These are phyloP conservation scores for Penicillium capsulatum DNA, from an alignment of 2,329 filamentous ascomycete genomes.

Conservation along the genomic window DNA sequence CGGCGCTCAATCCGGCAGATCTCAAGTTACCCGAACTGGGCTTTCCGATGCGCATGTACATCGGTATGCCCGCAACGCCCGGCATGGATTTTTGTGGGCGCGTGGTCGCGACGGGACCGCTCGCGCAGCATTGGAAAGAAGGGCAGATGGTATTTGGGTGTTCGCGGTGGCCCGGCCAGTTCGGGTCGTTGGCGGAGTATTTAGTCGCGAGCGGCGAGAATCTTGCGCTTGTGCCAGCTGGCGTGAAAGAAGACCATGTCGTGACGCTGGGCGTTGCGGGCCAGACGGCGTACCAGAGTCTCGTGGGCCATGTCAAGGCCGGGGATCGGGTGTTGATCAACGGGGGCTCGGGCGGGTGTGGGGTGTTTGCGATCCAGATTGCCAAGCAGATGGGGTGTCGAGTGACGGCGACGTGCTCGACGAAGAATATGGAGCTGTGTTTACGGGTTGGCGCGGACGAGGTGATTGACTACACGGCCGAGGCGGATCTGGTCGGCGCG, in stretches of 20 bases:
- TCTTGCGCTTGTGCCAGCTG: slow-evolving; percentile 42
- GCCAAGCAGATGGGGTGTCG: slow-evolving; percentile 58
- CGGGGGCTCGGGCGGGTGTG: slow-evolving; percentile 60
- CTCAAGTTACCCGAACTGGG: slow-evolving; percentile 57
- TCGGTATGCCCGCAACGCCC: slow-evolving; percentile 46
- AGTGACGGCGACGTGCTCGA: slow-evolving; percentile 58
- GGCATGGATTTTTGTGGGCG: slow-evolving; percentile 50
- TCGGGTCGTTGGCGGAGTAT: slow-evolving; percentile 47
- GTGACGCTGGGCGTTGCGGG: slow-evolving; percentile 45
- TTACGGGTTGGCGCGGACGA: slow-evolving; percentile 59
- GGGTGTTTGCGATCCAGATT: slow-evolving; percentile 59
- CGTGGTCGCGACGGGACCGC: slow-evolving; percentile 35
- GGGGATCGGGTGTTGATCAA: slow-evolving; percentile 62
- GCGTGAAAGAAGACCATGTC: slow-evolving; percentile 41
- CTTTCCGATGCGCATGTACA: slow-evolving; percentile 36
- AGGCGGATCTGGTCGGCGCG: slow-evolving; percentile 44
- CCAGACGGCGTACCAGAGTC: slow-evolving; percentile 47
- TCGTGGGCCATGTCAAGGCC: slow-evolving; percentile 44
- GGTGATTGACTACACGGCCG: slow-evolving; percentile 56
- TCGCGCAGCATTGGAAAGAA: slow-evolving; percentile 29
- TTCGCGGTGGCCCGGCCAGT: slow-evolving; percentile 24
- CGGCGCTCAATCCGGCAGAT: slow-evolving; percentile 60
- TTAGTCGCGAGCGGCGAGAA: slow-evolving; percentile 31
- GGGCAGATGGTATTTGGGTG: slow-evolving; percentile 49
- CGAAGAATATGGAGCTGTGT: slow-evolving; percentile 54